Base-by-base conservation (phyloP, 768 basidiomycete genomes). In the Xerocomellus amylosporus region DNA sequence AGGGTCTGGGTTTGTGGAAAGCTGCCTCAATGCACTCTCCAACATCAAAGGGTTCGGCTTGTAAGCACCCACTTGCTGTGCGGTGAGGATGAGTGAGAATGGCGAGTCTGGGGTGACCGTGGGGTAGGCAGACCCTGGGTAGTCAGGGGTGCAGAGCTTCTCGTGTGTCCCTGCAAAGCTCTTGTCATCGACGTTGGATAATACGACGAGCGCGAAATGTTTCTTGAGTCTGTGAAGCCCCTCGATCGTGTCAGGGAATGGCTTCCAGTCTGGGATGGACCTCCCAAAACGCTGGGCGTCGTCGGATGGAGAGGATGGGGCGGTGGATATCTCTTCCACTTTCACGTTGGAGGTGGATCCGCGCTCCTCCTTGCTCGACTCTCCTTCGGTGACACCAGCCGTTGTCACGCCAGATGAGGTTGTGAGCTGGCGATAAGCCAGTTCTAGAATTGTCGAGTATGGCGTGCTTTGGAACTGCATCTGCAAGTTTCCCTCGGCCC, bases 61-160 rank as follows among this genome's bases (percentile, higher is more conserved):
- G 71, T 89, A 90, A 34, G 80, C 81, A n/a, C 81, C 80, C 5
- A 81, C 78, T 58, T 87, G 86, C 65, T 90, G 81, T 6, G 89
- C 87, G 8, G 87, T 90, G 60, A 86, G 72, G 51, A 88, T 73
- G 48, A 83, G 75, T 26, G 82, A 79, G 68, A 90, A 90, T 1
- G 83, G 78, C 24, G 86, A 87, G 30, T 66, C 65, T 5, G 73
- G 67, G 0, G 73, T 74, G 34, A 69, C 63, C 24, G 77, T 75
- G 0, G 71, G 79, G 51, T 79, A 77, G 74, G 51, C 68, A 14
- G 66, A 60, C 8, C 51, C 56, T 15, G 51, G 53, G 43, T 58
- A 42, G 50, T 46, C 46, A 0, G 44, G n/a, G 28, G 51, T 46
- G 55, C 60, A 59, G 38, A 90, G 79, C 46, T 76, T 75, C 19